Base-by-base conservation (phyloP, 1,139 yeast species). In the Scheffersomyces quercinus region DNA sequence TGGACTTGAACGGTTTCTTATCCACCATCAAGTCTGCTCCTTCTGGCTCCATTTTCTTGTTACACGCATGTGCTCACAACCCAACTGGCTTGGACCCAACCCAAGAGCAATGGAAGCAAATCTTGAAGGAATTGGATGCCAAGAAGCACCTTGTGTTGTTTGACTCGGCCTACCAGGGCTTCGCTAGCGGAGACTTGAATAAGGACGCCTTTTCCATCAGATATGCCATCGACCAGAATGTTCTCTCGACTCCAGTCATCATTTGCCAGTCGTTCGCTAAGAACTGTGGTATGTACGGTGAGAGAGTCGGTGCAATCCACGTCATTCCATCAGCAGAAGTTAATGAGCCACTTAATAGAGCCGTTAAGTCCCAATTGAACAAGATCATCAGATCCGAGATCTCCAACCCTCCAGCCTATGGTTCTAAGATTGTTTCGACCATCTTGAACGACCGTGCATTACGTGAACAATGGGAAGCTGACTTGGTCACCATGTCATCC, bases 251-350 rank as follows among this genome's bases (percentile, higher is more conserved):
- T 13, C 93, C 93, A 39, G 70, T 85, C 42, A 53, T 85, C 28
- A 79, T 93, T 47, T 88, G 96, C 68, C 99, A 93, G 73, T 89
- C 97, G n/a, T 93, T 93, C 68, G 97, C 98, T 44, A 93, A 93
- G 70, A 93, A 93, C 70, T 86, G 88, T 66, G 99, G 99, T 54
- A 86, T 93, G 83, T 93, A 93, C 64, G 99, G 99, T 64, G 98
- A 93, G 73, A 86, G 99, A 73, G 91, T 85, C 38, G 99, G 99
- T 51, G 95, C 96, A 14, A 80, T 93, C 64, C 96, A 89, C 62
- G 63, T 88, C 29, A 62, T 83, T 26, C 77, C 81, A 40, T 31
- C 35, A 3, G 70, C 71, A 42, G 60, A 60, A 14, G 73, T 68
- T 51, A 64, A 63, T 11, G 56, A 55, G 3, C 30, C 42, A 2